Conservation (phyloP, 768 basidiomycete species). For the Termitomyces heimii region DNA sequence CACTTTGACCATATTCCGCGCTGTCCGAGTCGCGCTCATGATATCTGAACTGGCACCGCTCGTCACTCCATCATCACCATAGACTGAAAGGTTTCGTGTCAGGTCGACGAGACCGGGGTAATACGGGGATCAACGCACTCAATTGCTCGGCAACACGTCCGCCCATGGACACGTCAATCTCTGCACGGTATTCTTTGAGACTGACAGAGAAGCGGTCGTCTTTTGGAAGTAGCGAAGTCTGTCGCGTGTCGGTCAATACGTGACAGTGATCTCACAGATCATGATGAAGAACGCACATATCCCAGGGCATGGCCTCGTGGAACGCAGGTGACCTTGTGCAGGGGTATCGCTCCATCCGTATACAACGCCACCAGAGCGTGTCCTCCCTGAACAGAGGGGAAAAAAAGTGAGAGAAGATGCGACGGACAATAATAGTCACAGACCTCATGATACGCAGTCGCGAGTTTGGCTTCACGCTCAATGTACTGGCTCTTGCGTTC, state of each 20-base stretch:
- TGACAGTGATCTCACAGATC: background rate
- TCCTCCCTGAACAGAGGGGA: slow-evolving; percentile 69
- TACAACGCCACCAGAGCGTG: slow-evolving; percentile 94
- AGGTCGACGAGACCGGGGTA: background rate
- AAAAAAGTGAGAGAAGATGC: background rate
- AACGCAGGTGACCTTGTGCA: slow-evolving; percentile 97
- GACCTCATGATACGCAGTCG: slow-evolving; percentile 96
- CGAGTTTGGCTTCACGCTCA: slow-evolving; percentile 77
- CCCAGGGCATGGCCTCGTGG: slow-evolving; percentile 94
- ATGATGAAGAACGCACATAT: slow-evolving; percentile 44
- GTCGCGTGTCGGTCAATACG: too few species aligned
- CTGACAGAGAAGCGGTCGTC: slow-evolving; percentile 70
- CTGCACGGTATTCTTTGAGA: slow-evolving; percentile 68
- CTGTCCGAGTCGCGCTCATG: slow-evolving; percentile 69
- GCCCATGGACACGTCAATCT: slow-evolving; percentile 90
- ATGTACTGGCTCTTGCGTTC: slow-evolving; percentile 90
- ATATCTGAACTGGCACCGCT: slow-evolving; percentile 93
- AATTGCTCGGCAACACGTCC: slow-evolving; percentile 94
- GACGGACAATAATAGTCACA: background rate
- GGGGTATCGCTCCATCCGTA: slow-evolving; percentile 91
- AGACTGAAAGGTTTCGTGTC: slow-evolving; percentile 49
- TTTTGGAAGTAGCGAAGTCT: slow-evolving; percentile 78
- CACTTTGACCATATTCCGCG: slow-evolving; percentile 87
- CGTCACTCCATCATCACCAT: slow-evolving; percentile 82
- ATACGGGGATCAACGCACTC: slow-evolving; percentile 35